Percentiles rank a stretch among this genome's conserved stretches.
Evolutionary conservation across 2,329 filamentous ascomycete species (phyloP).

Genomic region (Anisogramma anomala): DNA sequence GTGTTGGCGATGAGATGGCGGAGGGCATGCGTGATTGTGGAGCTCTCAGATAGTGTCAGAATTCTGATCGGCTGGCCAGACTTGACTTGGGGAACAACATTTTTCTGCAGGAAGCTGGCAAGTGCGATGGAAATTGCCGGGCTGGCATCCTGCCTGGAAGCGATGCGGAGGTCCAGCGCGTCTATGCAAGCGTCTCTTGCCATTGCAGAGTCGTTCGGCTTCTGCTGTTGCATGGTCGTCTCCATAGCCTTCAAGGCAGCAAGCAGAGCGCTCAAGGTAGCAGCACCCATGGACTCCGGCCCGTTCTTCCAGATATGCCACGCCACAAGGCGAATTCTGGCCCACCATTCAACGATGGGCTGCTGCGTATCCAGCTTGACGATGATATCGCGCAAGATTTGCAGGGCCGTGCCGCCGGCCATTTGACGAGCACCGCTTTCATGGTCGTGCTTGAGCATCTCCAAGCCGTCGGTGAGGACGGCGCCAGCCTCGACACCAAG

Average conservation of each 20-base stretch:
- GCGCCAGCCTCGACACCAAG: slow-evolving; percentile 34
- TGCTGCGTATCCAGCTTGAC: slow-evolving; percentile 20
- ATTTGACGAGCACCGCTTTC: slow-evolving; percentile 48
- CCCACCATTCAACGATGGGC: slow-evolving; percentile 38
- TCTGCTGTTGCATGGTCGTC: slow-evolving; percentile 19
- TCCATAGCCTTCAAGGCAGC: slow-evolving; percentile 32
- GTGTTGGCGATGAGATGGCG: slow-evolving; percentile 27
- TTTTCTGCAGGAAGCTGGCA: slow-evolving; percentile 24
- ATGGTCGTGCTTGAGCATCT: slow-evolving; percentile 41
- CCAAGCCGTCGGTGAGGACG: slow-evolving; percentile 35
- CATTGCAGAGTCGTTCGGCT: slow-evolving; percentile 4
- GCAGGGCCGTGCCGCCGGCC: slow-evolving; percentile 39
- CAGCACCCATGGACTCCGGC: slow-evolving; percentile 53
- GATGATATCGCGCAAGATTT: slow-evolving; percentile 36
- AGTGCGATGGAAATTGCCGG: slow-evolving; percentile 22
- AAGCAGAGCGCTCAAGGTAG: slow-evolving; percentile 41
- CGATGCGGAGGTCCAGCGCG: slow-evolving; percentile 15
- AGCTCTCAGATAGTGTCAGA: slow-evolving; percentile 52
- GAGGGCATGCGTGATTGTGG: slow-evolving; percentile 44
- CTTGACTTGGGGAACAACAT: slow-evolving; percentile 20
- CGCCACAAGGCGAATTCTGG: slow-evolving; percentile 38
- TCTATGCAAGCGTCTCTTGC: slow-evolving; percentile 13
- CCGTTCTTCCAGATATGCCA: slow-evolving; percentile 57
- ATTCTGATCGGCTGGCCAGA: slow-evolving; percentile 30
- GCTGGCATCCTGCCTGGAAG: slow-evolving; percentile 17